phyloP scores from a whole-genome alignment of 805 yeast genomes.

The Candida dendrica region DNA sequence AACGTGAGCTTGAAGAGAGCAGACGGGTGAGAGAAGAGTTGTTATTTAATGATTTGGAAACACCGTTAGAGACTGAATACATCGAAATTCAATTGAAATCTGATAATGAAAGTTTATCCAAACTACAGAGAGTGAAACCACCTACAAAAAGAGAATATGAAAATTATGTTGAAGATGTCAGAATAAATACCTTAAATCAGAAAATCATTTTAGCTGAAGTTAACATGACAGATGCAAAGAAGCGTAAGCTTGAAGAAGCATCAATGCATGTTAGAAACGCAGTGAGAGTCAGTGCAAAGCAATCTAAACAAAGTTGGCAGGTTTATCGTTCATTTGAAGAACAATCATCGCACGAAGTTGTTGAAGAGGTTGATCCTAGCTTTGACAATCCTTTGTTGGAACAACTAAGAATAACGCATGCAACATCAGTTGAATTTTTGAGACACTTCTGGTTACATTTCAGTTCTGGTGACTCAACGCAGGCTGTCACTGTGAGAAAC shows the following conservation, averaged over 20 bases:
- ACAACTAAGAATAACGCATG: slow-evolving; percentile 52
- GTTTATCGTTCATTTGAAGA: slow-evolving; percentile 18
- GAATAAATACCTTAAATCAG: slow-evolving; percentile 7
- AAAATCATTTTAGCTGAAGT: slow-evolving; percentile 23
- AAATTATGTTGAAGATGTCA: slow-evolving; percentile 13
- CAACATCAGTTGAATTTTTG: slow-evolving; percentile 68
- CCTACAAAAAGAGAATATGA: slow-evolving; percentile 18
- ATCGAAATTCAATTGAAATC: slow-evolving; percentile 32
- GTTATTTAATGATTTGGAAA: slow-evolving; percentile 44
- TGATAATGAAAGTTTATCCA: slow-evolving; percentile 5
- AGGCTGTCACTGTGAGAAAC: slow-evolving; percentile 35
- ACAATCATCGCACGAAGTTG: slow-evolving; percentile 17
- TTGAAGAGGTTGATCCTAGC: slow-evolving; percentile 23
- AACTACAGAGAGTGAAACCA: slow-evolving; percentile 4
- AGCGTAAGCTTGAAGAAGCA: slow-evolving; percentile 32
- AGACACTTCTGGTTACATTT: slow-evolving; percentile 69
- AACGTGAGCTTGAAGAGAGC: slow-evolving; percentile 26
- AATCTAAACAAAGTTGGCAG: slow-evolving; percentile 41
- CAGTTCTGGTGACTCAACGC: slow-evolving; percentile 39
- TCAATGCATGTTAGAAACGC: slow-evolving; percentile 37
- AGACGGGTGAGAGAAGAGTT: slow-evolving; percentile 36
- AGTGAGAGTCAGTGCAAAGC: slow-evolving; percentile 48
- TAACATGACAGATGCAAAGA: slow-evolving; percentile 15
- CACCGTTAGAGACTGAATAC: slow-evolving; percentile 39
- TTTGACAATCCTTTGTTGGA: slow-evolving; percentile 36